phyloP scores from a whole-genome alignment of 768 basidiomycete genomes.

The Lentinula raphanica region DNA sequence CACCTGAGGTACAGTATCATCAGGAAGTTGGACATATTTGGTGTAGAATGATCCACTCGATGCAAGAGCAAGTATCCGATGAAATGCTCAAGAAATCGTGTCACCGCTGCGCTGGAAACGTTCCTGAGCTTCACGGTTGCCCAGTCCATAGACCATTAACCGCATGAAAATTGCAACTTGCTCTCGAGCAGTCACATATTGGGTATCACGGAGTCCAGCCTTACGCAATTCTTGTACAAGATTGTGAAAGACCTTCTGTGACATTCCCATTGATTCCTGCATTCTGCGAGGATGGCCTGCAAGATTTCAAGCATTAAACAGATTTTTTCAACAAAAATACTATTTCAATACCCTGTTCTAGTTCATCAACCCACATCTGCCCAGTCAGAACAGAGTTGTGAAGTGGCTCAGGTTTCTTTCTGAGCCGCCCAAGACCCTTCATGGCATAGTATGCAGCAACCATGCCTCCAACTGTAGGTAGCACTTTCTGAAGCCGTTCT shows the following conservation, averaged over 20 bases:
- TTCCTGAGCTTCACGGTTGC: constrained; percentile 25
- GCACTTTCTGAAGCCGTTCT: no score
- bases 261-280: constrained; percentile 21
- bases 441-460: no score
- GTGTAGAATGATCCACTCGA: constrained; percentile 20
- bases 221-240: constrained; percentile 20
- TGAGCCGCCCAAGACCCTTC: no score
- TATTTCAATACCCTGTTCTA: neutral
- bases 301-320: no score
- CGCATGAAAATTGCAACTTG: constrained; percentile 34
- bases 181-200: constrained; percentile 25
- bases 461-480: no score
- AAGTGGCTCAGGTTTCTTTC: neutral
- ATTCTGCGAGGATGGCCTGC: neutral
- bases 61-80: neutral
- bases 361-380: neutral
- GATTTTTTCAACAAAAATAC: no score
- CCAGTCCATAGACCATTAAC: constrained; percentile 21
- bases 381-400: neutral
- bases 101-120: constrained; percentile 32
- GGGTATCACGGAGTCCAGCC: constrained; percentile 16
- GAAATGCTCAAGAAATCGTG: constrained; percentile 26
- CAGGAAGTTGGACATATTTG: constrained; percentile 16
- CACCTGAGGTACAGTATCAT: constrained; percentile 1
- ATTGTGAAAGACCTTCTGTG: constrained; percentile 19